Evolutionary conservation across 495 filamentous ascomycete species (phyloP), one percentile per base, ranked within the genome.

Genomic region (Xylaria sp.): DNA sequence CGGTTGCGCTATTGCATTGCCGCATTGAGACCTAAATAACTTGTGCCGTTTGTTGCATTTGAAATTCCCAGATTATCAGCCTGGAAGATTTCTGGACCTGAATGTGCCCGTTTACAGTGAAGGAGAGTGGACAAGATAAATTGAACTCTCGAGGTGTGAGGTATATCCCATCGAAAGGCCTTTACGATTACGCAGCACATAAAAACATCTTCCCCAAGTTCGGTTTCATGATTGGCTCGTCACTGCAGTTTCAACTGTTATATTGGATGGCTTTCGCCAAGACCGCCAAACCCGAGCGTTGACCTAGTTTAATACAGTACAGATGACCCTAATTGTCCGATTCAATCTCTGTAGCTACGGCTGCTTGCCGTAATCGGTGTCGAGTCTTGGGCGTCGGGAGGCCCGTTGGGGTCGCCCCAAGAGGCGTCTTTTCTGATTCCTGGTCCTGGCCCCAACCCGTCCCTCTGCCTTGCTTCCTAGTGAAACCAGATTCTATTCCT

Each of bases 401-500:
- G 33, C 41, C 48, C n/a, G 21, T 31, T 21, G 63, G 59, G 58
- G 35, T 58, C 44, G 26, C 31, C 44, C 29, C 26, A 64, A 24
- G 35, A 17, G 59, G 31, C 37, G 50, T 57, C n/a, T 41, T 48
- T 57, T 40, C 44, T 40, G 65, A 21, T 55, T 37, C 33, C 37
- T 65, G 31, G 41, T 6, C 41, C 61, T 46, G 61, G 14, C 19
- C 35, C 31, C 40, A 58, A 57, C 37, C 66, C 63, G 40, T 58
- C 71, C 26, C 41, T 65, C 69, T 35, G 71, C 68, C 68, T 72
- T 62, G 65, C 63, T 59, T 55, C 69, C 59, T 57, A 62, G 69
- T 50, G 50, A 61, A 69, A 62, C 72, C 61, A 64, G 70, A 62
- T 48, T 69, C 62, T 72, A 67, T 72, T 48, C 71, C 58, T 53